Evolutionary conservation across 148 eudicot species (phyloP).

Genomic region (Fagopyrum tataricum): DNA sequence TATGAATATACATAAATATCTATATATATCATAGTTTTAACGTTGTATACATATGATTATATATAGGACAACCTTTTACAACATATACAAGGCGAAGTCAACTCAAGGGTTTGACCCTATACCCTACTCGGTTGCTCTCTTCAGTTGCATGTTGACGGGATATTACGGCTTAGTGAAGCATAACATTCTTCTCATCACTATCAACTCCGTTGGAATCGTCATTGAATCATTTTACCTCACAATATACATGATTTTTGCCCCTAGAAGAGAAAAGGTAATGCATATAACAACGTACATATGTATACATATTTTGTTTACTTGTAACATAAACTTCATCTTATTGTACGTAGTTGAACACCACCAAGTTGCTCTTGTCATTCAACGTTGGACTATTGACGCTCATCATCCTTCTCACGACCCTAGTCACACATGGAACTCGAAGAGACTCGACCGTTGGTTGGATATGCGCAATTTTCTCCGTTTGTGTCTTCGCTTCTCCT

Average conservation of each 20-base stretch:
- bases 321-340: too few species aligned
- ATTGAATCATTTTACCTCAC: constrained; percentile 51
- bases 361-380: constrained; percentile 25
- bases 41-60: background rate
- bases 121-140: constrained; percentile 55
- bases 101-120: constrained; percentile 51
- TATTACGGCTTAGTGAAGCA: constrained; percentile 42
- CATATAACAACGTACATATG: background rate
- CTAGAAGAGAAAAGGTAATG: constrained; percentile 36
- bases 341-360: background rate
- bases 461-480: constrained; percentile 47
- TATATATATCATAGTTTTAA: too few species aligned
- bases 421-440: constrained; percentile 30
- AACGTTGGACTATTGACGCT: constrained; percentile 45
- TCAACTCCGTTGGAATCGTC: constrained; percentile 47
- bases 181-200: constrained; percentile 47
- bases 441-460: constrained; percentile 55
- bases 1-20: background rate
- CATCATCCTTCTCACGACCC: constrained; percentile 34
- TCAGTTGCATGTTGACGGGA: constrained; percentile 41
- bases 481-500: constrained; percentile 60
- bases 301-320: too few species aligned
- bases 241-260: constrained; percentile 41
- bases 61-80: constrained; percentile 51
- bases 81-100: constrained; percentile 42